Base-by-base conservation (phyloP, 2,329 filamentous ascomycete genomes). In the Penicillium sp. region DNA sequence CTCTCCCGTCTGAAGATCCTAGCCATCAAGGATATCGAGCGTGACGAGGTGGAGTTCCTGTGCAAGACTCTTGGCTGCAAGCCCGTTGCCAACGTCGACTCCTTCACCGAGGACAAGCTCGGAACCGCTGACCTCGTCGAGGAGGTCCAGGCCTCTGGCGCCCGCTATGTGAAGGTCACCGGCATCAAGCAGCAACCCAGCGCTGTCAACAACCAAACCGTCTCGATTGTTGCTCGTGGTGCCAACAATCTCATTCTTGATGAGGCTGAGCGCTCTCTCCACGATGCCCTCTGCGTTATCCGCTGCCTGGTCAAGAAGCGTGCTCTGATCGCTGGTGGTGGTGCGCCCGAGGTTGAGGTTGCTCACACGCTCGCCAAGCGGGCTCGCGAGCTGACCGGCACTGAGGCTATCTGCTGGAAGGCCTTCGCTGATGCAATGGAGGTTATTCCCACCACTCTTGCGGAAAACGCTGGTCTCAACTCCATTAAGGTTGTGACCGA, bases 41-140 rank as follows among this genome's bases (percentile, higher is more conserved):
- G 95, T 65, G 95, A 99, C 73, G 95, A 99, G 81, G 93, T 99
- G 62, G 95, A 99, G 79, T 99, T 99, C 80, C 91, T 99, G 78
- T 98, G 94, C 91, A 99, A 98, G 83, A 96, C 91, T 64, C 96
- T 94, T 38, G 95, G 95, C 72, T 99, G 95, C 87, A 99, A 99
- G 83, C 95, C 95, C 54, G 95, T 99, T 73, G 95, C 95, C 70
- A 96, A 99, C 75, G 91, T 99, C 73, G 95, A 99, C 79, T 97
- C 93, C 13, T 99, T 99, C 82, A 95, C 93, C 19, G 95, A 99
- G 81, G 95, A 99, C 80, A 99, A 98, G 84, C 88, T 99, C 58
- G 95, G 93, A 66, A 90, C 88, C 45, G 95, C 95, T 37, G 95
- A 99, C 73, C 83, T 99, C 38, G 88, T 99, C 25, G 95, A 99